Conservation (phyloP, 257 asterid species). For the Fraxinus quadrangulata region DNA sequence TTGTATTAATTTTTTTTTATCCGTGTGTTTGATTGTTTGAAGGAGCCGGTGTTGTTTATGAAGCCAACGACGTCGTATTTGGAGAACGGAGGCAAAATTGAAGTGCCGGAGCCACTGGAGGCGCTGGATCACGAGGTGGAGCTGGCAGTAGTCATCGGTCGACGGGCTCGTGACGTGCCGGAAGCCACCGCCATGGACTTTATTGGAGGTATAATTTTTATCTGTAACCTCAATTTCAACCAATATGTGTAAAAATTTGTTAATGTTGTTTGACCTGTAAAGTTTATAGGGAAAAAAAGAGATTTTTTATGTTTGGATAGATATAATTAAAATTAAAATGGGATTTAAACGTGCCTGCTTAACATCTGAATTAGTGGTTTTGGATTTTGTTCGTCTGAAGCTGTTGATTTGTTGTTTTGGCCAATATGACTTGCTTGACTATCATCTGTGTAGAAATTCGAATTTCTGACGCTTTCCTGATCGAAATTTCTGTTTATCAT, state of each 20-base stretch:
- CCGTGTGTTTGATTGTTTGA: background rate
- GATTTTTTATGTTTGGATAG: background rate
- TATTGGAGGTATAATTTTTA: conserved; percentile 59
- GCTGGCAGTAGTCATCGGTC: conserved; percentile 87
- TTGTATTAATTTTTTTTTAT: background rate
- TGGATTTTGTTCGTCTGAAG: background rate
- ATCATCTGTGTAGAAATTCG: background rate
- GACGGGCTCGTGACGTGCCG: conserved; percentile 84
- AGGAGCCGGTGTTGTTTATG: conserved; percentile 97
- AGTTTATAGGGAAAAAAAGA: background rate
- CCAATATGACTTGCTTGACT: background rate
- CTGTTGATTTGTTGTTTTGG: background rate
- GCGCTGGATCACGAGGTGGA: conserved; percentile 95
- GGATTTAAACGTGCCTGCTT: background rate
- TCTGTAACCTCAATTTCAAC: background rate
- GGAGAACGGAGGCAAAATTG: conserved; percentile 81
- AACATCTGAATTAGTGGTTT: background rate
- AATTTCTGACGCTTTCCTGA: background rate
- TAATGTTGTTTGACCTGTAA: background rate
- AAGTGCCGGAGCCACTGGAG: conserved; percentile 80
- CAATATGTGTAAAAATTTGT: background rate
- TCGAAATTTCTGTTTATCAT: background rate
- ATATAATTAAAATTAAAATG: background rate
- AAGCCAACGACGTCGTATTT: conserved; percentile 94
- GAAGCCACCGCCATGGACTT: conserved; percentile 81